These are phyloP conservation scores for Coniophora puteana DNA, from an alignment of 1,284 basidiomycete genomes.

Conservation along the genomic window DNA sequence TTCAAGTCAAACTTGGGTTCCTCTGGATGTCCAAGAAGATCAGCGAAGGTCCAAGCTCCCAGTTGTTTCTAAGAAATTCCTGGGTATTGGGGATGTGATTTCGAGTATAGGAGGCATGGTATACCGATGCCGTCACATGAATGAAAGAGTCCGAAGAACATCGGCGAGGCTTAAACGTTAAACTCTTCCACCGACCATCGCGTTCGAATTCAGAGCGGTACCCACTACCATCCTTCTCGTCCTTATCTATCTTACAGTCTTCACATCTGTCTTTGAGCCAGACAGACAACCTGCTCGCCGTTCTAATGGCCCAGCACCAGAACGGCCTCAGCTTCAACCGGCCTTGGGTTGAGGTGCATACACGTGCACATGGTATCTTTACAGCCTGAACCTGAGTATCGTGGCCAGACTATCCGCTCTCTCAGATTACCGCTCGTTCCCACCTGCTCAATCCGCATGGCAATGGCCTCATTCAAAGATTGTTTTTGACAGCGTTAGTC, in stretches of 20 bases:
- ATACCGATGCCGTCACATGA: too few species aligned
- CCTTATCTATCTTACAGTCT: conserved; percentile 50
- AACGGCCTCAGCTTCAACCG: conserved; percentile 50
- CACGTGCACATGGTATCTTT: conserved; percentile 55
- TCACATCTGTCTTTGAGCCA: conserved; percentile 48
- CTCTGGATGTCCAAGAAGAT: too few species aligned
- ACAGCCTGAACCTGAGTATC: not conserved
- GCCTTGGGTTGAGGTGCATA: conserved; percentile 55
- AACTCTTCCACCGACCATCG: too few species aligned
- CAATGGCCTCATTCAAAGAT: conserved; percentile 61
- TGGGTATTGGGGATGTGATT: too few species aligned
- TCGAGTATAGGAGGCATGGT: too few species aligned
- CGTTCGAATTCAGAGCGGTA: conserved; percentile 33
- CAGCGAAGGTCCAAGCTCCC: too few species aligned
- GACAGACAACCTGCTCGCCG: conserved; percentile 48
- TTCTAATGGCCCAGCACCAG: conserved; percentile 44
- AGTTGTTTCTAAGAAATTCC: too few species aligned
- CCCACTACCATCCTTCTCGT: conserved; percentile 51
- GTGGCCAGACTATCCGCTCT: conserved; percentile 3
- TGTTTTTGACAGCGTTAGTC: conserved; percentile 50
- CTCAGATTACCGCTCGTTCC: conserved; percentile 61
- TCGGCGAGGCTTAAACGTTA: too few species aligned
- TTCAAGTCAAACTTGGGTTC: too few species aligned
- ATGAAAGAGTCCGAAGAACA: too few species aligned
- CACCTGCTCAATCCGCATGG: conserved; percentile 75